Base-by-base conservation (phyloP, 2,329 filamentous ascomycete species). In the Apiospora rasikravindrae region DNA sequence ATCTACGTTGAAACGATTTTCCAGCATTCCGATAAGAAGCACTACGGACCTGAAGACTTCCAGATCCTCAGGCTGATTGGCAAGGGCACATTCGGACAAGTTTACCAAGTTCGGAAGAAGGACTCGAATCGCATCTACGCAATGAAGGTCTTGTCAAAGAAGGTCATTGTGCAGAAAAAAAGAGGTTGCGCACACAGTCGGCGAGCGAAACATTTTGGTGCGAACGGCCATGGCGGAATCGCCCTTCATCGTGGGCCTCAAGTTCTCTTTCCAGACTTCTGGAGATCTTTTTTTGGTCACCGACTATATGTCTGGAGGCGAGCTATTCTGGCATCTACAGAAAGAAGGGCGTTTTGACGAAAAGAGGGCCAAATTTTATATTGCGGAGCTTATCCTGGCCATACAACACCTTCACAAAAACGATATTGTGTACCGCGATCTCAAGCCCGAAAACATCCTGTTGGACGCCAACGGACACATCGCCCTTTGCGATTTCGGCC, bases 111-210 rank as follows among this genome's bases (percentile, higher is more conserved):
- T 8, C 92, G 94, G 77, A 99, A 99, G 89, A 96, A 94, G 86
- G 96, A 99, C 81, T 98, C 96, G 0, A 91, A 92, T 78, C 92
- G 96, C 64, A 98, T 99, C 73, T 99, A 99, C 80, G 96, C 96
- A 74, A 99, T 99, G 96, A 99, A 99, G 83, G 96, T 99, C 1
- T 86, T 99, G 44, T 98, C 96, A 69, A 99, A 99, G 88, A 99
- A 99, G 87, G 96, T 99, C 70, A 99, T 99, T 79, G 96, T 99
- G 37, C 96, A 99, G n/a, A 84, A 99, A 99, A 89, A 99, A 99
- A 84, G 96, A 99, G 82, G 95, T 99, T 69, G 95, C 96, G 22
- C 96, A 99, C 81, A 99, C 96, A 0, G 92, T 99, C 49, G 96
- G 96, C 76, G 96, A 99, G 84, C 91, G 96, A 73, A 99, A 99